Base-by-base conservation (phyloP, 1,284 basidiomycete genomes). In the Ustilago loliicola region DNA sequence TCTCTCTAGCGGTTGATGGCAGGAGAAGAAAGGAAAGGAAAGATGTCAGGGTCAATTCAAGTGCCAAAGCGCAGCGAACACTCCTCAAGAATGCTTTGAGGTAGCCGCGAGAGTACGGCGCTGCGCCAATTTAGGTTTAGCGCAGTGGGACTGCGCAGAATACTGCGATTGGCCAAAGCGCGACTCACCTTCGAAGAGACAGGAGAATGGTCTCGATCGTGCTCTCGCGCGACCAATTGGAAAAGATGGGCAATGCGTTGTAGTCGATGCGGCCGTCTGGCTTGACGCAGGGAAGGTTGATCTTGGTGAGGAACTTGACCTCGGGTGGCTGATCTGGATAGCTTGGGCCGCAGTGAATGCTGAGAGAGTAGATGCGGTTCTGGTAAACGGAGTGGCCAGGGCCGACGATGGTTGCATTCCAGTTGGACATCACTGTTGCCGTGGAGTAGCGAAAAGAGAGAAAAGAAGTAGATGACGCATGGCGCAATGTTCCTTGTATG, bases 371-470 rank as follows among this genome's bases (percentile, higher is more conserved):
- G 88, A 99, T 99, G 61, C 96, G 91, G 88, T 99, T 99, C 90
- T 99, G 95, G 88, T 96, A 95, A 13, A 96, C 94, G 23, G 83
- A 83, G 89, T 98, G 96, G 66, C 95, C 95, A 36, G 97, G 96
- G 10, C 96, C 97, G 77, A 99, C 94, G 88, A 99, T 96, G 13
- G 97, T 99, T 47, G 96, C 96, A 86, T 97, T 98, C 96, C 96
- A 99, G 86, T 95, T 91, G 88, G 92, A 93, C 96, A 99, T 98
- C 72, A 83, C 82, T 85, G 60, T 55, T 21, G 13, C 7, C 32
- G 29, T 4, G 7, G 29, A 61, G 23, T 15, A 8, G 36, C n/a
- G 48, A 38, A 3, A 15, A 15, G 19, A 36, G 32, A 32, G 19
- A 17, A 54, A 6, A 13, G 15, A 25, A 19, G 17, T 17, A 32